A percentile compares a stretch with the other conserved stretches of the same genome.
Conservation (phyloP, 2,329 filamentous ascomycete species). For the Xylariaceae sp. region DNA sequence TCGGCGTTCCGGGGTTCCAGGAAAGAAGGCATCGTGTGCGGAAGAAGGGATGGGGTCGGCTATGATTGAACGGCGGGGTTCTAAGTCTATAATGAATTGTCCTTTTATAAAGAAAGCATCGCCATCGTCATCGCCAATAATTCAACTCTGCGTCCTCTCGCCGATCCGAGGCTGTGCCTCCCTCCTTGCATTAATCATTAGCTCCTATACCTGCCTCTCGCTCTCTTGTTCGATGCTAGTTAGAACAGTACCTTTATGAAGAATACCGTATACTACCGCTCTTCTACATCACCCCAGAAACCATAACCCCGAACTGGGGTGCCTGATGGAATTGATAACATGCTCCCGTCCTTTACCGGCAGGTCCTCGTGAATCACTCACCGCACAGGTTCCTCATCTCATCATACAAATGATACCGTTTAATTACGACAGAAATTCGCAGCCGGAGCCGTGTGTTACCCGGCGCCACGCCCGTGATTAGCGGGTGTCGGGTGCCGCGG, state of each 20-base stretch:
- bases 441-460: too few species aligned
- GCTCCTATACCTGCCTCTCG: background rate
- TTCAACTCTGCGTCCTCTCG: background rate
- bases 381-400: too few species aligned
- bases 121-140: background rate
- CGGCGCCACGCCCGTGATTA: too few species aligned
- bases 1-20: slow-evolving; percentile 13
- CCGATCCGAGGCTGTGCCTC: background rate
- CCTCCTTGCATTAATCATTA: background rate
- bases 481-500: too few species aligned
- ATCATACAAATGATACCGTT: too few species aligned
- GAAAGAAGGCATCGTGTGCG: slow-evolving; percentile 3
- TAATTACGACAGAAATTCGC: too few species aligned
- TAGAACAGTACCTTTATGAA: background rate
- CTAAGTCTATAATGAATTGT: slow-evolving; percentile 1
- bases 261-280: too few species aligned
- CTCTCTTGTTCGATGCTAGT: background rate
- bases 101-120: background rate
- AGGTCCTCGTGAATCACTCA: too few species aligned
- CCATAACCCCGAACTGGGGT: too few species aligned
- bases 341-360: too few species aligned
- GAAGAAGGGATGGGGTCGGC: background rate
- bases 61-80: slow-evolving; percentile 1
- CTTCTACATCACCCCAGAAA: too few species aligned
- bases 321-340: too few species aligned